Conservation (phyloP, 805 yeast genomes). For the Dipodascopsis tothii region DNA sequence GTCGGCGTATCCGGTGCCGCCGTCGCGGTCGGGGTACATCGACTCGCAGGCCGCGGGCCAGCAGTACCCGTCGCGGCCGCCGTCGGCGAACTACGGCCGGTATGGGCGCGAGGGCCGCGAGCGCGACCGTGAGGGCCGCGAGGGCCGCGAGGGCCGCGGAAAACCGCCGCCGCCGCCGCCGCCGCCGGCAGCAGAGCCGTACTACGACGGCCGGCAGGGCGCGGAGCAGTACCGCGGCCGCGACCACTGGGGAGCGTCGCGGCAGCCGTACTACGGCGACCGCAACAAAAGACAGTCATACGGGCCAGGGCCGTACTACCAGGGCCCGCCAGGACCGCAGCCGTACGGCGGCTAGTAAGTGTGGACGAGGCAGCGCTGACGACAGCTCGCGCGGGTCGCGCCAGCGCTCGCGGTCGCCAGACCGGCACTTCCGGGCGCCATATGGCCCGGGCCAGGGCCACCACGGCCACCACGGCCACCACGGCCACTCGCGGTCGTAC, state of each 20-base stretch:
- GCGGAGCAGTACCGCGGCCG: too few relatives aligned
- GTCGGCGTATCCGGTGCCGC: not conserved
- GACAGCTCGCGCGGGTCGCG: not conserved
- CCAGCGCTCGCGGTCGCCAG: not conserved
- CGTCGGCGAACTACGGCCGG: too few relatives aligned
- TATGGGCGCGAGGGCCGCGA: too few relatives aligned
- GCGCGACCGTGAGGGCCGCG: too few relatives aligned
- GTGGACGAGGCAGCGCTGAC: too few relatives aligned
- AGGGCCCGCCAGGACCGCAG: too few relatives aligned
- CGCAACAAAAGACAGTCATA: not conserved
- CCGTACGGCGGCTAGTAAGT: not conserved
- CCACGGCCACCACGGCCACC: not conserved
- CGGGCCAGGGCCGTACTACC: not conserved
- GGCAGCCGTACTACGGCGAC: not conserved
- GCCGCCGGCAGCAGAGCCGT: conserved; percentile 1
- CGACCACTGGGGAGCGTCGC: not conserved
- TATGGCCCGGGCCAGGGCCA: not conserved
- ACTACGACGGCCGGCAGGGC: not conserved
- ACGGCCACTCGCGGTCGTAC: not conserved
- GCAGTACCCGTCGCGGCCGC: not conserved
- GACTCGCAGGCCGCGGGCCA: not conserved
- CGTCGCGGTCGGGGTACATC: not conserved
- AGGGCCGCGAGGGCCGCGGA: too few relatives aligned
- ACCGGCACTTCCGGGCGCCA: not conserved
- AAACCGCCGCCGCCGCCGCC: conserved; percentile 3